These are phyloP conservation scores for Calonectria pseudoreteaudii DNA, from an alignment of 2,329 filamentous ascomycete species.

Conservation along the genomic window DNA sequence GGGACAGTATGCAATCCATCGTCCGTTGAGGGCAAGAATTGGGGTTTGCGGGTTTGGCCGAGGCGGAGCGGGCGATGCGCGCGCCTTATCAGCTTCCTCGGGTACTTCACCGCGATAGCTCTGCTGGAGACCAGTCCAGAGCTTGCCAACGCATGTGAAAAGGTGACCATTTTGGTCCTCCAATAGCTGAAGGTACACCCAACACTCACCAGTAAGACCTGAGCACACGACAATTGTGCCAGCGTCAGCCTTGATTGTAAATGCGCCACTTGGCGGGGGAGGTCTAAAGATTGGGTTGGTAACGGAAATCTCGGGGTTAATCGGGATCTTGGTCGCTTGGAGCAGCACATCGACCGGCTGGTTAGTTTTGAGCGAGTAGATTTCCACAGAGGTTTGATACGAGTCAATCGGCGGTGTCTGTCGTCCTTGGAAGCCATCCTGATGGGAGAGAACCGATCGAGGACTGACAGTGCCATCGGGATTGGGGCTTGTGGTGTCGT, in stretches of 20 bases:
- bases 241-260: constrained; percentile 79
- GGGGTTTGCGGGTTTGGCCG: constrained; percentile 67
- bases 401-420: constrained; percentile 60
- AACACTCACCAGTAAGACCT: constrained; percentile 87
- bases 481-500: constrained; percentile 53
- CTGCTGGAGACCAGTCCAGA: constrained; percentile 89
- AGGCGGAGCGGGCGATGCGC: constrained; percentile 50
- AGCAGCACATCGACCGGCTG: constrained; percentile 79
- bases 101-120: constrained; percentile 60
- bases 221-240: constrained; percentile 82
- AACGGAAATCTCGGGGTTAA: constrained; percentile 66
- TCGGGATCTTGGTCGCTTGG: constrained; percentile 71
- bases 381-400: constrained; percentile 89
- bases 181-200: constrained; percentile 73
- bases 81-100: constrained; percentile 58
- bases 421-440: constrained; percentile 51
- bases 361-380: constrained; percentile 87
- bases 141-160: constrained; percentile 82
- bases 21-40: constrained; percentile 75
- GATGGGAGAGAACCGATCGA: constrained; percentile 53
- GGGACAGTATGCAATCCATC: constrained; percentile 84
- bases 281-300: constrained; percentile 74
- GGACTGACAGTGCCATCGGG: constrained; percentile 57
- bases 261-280: constrained; percentile 77
- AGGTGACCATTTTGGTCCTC: constrained; percentile 56